These are phyloP conservation scores for Sclerotinia borealis DNA, from an alignment of 2,329 filamentous ascomycete species.

Conservation along the genomic window DNA sequence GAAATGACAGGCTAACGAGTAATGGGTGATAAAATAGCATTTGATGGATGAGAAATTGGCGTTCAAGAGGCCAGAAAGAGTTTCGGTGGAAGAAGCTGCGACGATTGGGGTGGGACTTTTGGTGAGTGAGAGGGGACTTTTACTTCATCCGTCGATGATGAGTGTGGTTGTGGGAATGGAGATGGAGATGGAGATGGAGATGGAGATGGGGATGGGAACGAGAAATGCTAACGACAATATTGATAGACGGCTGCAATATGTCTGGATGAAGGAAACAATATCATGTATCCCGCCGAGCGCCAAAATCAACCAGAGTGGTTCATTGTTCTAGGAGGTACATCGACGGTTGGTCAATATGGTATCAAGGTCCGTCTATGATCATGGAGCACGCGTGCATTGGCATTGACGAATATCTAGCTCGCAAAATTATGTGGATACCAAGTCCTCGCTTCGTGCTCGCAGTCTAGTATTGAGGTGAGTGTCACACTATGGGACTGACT, in stretches of 20 bases:
- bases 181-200: too few species aligned
- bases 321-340: slow-evolving; percentile 34
- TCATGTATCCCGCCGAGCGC: neutral
- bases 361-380: slow-evolving; percentile 24
- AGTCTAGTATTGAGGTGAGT: slow-evolving; percentile 9
- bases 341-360: slow-evolving; percentile 34
- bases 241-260: slow-evolving; percentile 4
- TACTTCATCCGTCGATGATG: too few species aligned
- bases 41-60: slow-evolving; percentile 35
- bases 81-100: slow-evolving; percentile 31
- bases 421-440: slow-evolving; percentile 35
- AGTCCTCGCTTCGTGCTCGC: slow-evolving; percentile 35
- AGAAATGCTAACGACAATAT: neutral
- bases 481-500: neutral
- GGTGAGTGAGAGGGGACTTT: slow-evolving; percentile 25
- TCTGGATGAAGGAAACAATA: neutral
- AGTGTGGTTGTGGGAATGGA: neutral
- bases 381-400: neutral
- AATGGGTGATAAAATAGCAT: slow-evolving; percentile 19
- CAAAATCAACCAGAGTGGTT: slow-evolving; percentile 33
- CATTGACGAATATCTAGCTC: slow-evolving; percentile 26
- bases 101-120: slow-evolving; percentile 35
- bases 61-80: slow-evolving; percentile 29
- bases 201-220: neutral
- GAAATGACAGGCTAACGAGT: slow-evolving; percentile 3